These are phyloP conservation scores for Diddensiella santjacobensis DNA, from an alignment of 805 yeast genomes.

Conservation along the genomic window DNA sequence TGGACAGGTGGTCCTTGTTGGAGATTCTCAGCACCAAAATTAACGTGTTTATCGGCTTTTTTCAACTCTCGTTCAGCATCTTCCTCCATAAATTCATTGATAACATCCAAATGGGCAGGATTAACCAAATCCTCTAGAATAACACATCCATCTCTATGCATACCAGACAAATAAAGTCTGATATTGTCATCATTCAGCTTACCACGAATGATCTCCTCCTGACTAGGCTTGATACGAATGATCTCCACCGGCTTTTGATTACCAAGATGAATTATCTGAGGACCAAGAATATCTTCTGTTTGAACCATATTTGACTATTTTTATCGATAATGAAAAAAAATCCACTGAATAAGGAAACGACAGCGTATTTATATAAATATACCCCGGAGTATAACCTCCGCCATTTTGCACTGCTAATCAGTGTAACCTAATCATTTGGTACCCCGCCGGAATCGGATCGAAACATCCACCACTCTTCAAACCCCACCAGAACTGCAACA, in stretches of 20 bases:
- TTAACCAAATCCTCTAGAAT: constrained; percentile 13
- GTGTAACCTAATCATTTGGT: neutral
- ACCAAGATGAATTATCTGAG: constrained; percentile 11
- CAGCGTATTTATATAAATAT: neutral
- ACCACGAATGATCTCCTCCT: constrained; percentile 9
- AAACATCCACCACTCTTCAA: no score
- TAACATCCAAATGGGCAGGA: constrained; percentile 12
- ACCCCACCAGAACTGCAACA: no score
- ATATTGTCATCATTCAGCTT: constrained; percentile 9
- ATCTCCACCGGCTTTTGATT: constrained; percentile 12
- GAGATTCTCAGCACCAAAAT: constrained; percentile 18
- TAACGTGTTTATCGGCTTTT: constrained; percentile 4
- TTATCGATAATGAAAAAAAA: no score
- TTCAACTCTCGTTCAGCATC: constrained; percentile 10
- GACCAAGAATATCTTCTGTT: neutral
- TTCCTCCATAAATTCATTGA: constrained; percentile 11
- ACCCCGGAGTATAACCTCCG: neutral
- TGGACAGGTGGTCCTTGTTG: constrained; percentile 23
- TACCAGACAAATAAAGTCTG: constrained; percentile 10
- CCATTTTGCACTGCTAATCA: neutral
- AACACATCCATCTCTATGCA: constrained; percentile 16
- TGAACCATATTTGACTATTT: neutral
- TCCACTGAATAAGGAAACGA: neutral
- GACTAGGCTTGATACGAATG: constrained; percentile 5
- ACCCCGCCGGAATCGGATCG: constrained; percentile 1